Evolutionary conservation across 352 stramenopile species (phyloP).

Genomic region (Phytopythium cucurbitacearum): DNA sequence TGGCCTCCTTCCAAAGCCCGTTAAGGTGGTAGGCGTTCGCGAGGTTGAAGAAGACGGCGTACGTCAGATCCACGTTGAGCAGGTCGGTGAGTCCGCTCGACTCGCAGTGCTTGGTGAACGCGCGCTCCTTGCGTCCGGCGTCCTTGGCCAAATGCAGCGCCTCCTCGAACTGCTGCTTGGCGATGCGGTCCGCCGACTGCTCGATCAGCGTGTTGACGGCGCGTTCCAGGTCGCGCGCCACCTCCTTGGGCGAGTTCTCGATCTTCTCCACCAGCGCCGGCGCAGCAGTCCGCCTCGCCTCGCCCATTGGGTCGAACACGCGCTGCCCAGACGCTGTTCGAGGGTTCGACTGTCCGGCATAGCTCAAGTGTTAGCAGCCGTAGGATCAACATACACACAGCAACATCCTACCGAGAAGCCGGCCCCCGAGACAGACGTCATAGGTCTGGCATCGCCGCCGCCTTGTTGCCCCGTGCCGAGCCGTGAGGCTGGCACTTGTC

Average conservation of each 20-base stretch:
- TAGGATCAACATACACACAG: background rate
- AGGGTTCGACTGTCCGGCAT: conserved; percentile 59
- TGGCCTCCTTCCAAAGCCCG: conserved; percentile 92
- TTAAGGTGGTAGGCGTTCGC: conserved; percentile 93
- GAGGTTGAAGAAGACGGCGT: conserved; percentile 94
- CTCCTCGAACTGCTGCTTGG: conserved; percentile 71
- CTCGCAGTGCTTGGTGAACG: conserved; percentile 91
- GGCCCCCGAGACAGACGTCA: conserved; percentile 92
- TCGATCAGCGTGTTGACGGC: conserved; percentile 92
- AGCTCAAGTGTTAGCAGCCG: background rate
- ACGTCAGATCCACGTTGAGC: conserved; percentile 93
- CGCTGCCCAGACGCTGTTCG: conserved; percentile 62
- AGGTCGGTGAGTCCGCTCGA: conserved; percentile 81
- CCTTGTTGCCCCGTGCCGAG: conserved; percentile 61
- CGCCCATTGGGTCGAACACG: conserved; percentile 90
- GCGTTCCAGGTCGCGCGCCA: conserved; percentile 88
- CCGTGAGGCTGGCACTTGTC: conserved; percentile 48
- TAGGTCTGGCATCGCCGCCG: conserved; percentile 75
- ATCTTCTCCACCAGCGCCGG: conserved; percentile 86
- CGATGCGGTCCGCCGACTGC: conserved; percentile 77
- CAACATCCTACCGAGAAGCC: conserved; percentile 75
- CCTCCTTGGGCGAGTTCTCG: conserved; percentile 91
- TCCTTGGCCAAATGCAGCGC: conserved; percentile 88
- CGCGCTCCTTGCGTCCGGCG: conserved; percentile 86
- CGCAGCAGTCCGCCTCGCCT: conserved; percentile 73